These are phyloP conservation scores for Tylopilus sp. DNA, from an alignment of 768 basidiomycete species.

Conservation along the genomic window DNA sequence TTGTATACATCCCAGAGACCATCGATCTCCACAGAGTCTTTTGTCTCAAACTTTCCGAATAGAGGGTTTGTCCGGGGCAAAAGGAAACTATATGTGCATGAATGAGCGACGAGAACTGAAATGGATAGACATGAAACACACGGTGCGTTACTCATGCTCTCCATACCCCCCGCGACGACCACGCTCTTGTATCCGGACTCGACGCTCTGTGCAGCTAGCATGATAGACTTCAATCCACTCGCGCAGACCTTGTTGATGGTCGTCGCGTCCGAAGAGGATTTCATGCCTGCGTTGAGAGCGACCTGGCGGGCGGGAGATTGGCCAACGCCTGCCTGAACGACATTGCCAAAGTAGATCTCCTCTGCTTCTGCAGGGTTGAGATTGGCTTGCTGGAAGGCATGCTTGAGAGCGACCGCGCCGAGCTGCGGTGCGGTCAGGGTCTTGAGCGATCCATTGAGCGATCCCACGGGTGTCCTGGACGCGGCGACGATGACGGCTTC, in stretches of 20 bases:
- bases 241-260: slow-evolving; percentile 99
- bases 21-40: slow-evolving; percentile 86
- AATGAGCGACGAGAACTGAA: slow-evolving; percentile 4
- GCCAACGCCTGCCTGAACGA: slow-evolving; percentile 95
- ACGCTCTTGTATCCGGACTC: slow-evolving; percentile 80
- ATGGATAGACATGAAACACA: slow-evolving; percentile 42
- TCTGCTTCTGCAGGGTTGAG: slow-evolving; percentile 83
- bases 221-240: slow-evolving; percentile 93
- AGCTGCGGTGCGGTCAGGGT: slow-evolving; percentile 88
- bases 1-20: slow-evolving; percentile 98
- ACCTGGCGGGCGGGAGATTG: slow-evolving; percentile 99
- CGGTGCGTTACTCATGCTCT: slow-evolving; percentile 99
- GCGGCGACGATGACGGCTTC: slow-evolving; percentile 95
- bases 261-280: slow-evolving; percentile 85
- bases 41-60: slow-evolving; percentile 87
- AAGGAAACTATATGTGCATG: slow-evolving; percentile 55
- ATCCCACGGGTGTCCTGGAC: slow-evolving; percentile 90
- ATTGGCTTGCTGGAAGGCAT: slow-evolving; percentile 77
- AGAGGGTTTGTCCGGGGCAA: slow-evolving; percentile 74
- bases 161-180: slow-evolving; percentile 96
- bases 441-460: slow-evolving; percentile 88
- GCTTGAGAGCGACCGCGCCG: slow-evolving; percentile 84
- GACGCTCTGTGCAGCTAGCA: slow-evolving; percentile 89
- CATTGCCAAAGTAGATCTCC: slow-evolving; percentile 97
- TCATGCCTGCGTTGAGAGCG: slow-evolving; percentile 85